phyloP scores from a whole-genome alignment of 139 green algal genomes.

The Chlamydomonas eustigma region DNA sequence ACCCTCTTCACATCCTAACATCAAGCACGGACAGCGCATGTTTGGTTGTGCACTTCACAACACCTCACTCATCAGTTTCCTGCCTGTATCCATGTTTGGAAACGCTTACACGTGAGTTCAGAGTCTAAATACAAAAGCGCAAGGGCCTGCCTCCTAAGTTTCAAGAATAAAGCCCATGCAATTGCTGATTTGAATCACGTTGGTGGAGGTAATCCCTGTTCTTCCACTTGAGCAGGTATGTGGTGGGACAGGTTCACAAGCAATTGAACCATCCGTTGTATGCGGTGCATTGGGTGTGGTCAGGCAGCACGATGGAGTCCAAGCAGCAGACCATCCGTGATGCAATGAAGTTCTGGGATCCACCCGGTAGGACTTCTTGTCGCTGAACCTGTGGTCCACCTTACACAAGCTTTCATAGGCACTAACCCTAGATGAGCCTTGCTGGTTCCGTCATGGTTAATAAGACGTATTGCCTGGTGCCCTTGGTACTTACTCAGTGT shows the following conservation, averaged over 20 bases:
- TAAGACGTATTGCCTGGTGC: no score
- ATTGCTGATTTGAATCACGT: no score
- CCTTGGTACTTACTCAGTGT: no score
- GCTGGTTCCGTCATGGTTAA: no score
- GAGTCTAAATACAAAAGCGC: not conserved
- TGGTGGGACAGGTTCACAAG: not conserved
- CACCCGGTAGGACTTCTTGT: conserved; percentile 1
- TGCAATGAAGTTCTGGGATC: conserved; percentile 12
- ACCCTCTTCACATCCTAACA: not conserved
- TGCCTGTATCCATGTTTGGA: conserved; percentile 26
- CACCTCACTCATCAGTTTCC: conserved; percentile 19
- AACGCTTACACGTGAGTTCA: conserved; percentile 35
- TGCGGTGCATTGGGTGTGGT: conserved; percentile 32
- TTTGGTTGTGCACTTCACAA: conserved; percentile 17
- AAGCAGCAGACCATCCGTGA: conserved; percentile 28
- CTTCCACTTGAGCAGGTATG: no score
- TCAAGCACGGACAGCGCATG: not conserved
- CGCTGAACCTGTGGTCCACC: no score
- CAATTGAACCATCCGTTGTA: conserved; percentile 12
- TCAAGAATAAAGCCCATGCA: no score
- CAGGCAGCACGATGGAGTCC: conserved; percentile 28
- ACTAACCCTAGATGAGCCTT: no score
- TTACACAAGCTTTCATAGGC: no score
- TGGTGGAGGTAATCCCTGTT: no score
- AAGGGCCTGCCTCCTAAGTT: not conserved